phyloP scores from a whole-genome alignment of 2,329 filamentous ascomycete genomes.

The Penicillium sp. region DNA sequence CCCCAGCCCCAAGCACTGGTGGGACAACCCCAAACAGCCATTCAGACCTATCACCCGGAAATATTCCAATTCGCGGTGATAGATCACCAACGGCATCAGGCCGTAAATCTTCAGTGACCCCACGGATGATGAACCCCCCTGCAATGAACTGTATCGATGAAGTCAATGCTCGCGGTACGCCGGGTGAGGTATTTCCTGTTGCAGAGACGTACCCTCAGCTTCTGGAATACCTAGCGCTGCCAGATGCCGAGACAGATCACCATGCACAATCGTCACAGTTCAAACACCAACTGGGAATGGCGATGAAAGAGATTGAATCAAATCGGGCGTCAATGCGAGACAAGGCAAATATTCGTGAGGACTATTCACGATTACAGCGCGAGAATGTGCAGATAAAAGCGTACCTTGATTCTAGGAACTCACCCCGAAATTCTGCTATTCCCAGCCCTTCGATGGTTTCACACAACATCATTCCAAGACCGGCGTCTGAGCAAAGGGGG shows the following conservation, averaged over 20 bases:
- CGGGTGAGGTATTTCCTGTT: slow-evolving; percentile 4
- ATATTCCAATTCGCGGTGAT: neutral
- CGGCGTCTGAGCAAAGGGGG: slow-evolving; percentile 13
- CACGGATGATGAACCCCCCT: neutral
- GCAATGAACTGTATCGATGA: neutral
- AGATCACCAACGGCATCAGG: neutral
- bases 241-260: slow-evolving; percentile 7
- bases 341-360: slow-evolving; percentile 17
- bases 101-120: neutral
- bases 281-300: slow-evolving; percentile 20
- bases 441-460: slow-evolving; percentile 4
- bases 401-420: slow-evolving; percentile 15
- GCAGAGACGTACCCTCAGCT: slow-evolving; percentile 14
- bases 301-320: slow-evolving; percentile 24
- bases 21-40: slow-evolving; percentile 9
- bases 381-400: slow-evolving; percentile 25
- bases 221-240: slow-evolving; percentile 10
- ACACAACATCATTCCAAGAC: slow-evolving; percentile 10
- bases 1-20: slow-evolving; percentile 10
- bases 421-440: slow-evolving; percentile 10
- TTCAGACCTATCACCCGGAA: neutral
- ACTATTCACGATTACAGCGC: slow-evolving; percentile 23
- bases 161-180: neutral
- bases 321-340: slow-evolving; percentile 18
- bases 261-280: slow-evolving; percentile 18